Evolutionary conservation across 2,329 filamentous ascomycete genomes (phyloP).

Genomic region (Alternaria postmessia): DNA sequence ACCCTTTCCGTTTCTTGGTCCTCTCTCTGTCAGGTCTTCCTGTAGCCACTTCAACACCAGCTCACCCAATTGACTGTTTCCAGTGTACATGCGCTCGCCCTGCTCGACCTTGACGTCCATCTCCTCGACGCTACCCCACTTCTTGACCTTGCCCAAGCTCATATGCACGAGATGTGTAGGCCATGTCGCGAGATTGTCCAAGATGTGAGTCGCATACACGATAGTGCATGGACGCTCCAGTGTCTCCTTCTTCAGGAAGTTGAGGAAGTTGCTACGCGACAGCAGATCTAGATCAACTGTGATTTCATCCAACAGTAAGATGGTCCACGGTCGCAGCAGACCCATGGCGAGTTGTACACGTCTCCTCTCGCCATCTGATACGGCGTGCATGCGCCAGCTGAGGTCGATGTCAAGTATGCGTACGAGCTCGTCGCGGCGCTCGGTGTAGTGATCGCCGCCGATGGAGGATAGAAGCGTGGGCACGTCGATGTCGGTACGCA

Average conservation of each 20-base stretch:
- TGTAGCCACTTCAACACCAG: slow-evolving; percentile 88
- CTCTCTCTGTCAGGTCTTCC: slow-evolving; percentile 79
- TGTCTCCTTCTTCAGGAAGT: slow-evolving; percentile 87
- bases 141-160: slow-evolving; percentile 86
- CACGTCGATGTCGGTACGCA: slow-evolving; percentile 93
- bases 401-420: slow-evolving; percentile 90
- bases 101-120: slow-evolving; percentile 59
- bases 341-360: slow-evolving; percentile 97
- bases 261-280: slow-evolving; percentile 82
- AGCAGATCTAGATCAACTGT: slow-evolving; percentile 95
- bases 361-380: slow-evolving; percentile 89
- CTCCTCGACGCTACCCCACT: slow-evolving; percentile 79
- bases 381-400: slow-evolving; percentile 93
- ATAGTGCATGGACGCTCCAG: slow-evolving; percentile 84
- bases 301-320: slow-evolving; percentile 93
- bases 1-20: slow-evolving; percentile 71
- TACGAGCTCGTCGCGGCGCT: slow-evolving; percentile 85
- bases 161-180: slow-evolving; percentile 96
- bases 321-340: slow-evolving; percentile 86
- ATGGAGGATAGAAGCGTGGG: slow-evolving; percentile 83
- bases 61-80: slow-evolving; percentile 86
- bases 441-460: slow-evolving; percentile 83
- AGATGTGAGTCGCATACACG: slow-evolving; percentile 96
- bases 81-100: slow-evolving; percentile 54
- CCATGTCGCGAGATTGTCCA: slow-evolving; percentile 95